Evolutionary conservation across 305 asterid genomes (phyloP).

Genomic region (Ajuga reptans): DNA sequence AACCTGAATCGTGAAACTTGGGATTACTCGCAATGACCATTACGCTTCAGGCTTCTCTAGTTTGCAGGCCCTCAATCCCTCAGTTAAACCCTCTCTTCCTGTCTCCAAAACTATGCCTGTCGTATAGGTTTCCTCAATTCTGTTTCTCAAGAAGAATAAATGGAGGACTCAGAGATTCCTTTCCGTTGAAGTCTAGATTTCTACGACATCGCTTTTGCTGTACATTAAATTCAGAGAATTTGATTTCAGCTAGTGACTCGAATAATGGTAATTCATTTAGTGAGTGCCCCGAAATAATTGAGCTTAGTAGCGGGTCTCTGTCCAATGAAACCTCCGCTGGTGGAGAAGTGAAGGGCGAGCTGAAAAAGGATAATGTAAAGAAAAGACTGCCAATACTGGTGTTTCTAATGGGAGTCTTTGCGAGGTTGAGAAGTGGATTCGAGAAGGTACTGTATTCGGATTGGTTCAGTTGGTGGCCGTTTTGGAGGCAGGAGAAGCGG

Average conservation of each 20-base stretch:
- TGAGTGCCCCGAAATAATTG: conserved; percentile 23
- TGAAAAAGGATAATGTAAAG: conserved; percentile 32
- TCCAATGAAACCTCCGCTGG: conserved; percentile 23
- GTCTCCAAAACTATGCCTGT: conserved; percentile 24
- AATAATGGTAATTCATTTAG: conserved; percentile 19
- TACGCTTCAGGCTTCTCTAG: conserved; percentile 60
- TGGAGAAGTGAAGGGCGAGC: conserved; percentile 28
- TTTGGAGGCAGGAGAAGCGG: conserved; percentile 72
- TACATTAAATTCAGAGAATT: conserved; percentile 46
- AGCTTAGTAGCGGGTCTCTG: conserved; percentile 23
- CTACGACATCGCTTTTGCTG: conserved; percentile 42
- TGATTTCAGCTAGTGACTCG: conserved; percentile 28
- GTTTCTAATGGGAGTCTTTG: conserved; percentile 52
- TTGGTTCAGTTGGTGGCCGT: conserved; percentile 86
- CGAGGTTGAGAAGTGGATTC: conserved; percentile 41
- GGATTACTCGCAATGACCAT: conserved; percentile 30
- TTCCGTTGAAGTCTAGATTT: conserved; percentile 30
- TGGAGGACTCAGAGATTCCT: conserved; percentile 13
- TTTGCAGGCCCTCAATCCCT: conserved; percentile 37
- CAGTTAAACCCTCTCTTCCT: conserved; percentile 27
- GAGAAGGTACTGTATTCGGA: conserved; percentile 47
- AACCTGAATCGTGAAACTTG: conserved; percentile 17
- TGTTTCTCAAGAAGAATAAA: conserved; percentile 17
- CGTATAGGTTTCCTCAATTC: conserved; percentile 14
- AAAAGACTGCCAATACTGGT: conserved; percentile 50